Percentiles rank a stretch among this genome's conserved stretches.
Conservation (phyloP, 1,284 basidiomycete species). For the Cutaneotrichosporon cutaneum region DNA sequence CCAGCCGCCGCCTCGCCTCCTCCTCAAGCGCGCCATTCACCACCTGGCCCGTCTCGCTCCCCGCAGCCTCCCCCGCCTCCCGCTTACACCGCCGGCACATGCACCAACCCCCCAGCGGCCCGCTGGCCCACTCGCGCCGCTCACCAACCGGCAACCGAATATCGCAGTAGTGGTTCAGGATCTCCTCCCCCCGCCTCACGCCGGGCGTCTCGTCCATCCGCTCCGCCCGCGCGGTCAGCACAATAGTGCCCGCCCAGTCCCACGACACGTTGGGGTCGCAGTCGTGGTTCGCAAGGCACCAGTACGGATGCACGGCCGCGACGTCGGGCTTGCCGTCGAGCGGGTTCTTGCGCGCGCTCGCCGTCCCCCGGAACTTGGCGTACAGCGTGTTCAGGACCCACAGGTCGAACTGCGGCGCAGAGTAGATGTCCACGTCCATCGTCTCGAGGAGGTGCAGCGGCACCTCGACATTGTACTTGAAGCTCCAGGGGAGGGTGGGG, state of each 20-base stretch:
- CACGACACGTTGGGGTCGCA: slow-evolving; percentile 25
- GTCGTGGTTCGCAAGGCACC: slow-evolving; percentile 26
- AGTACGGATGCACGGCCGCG: slow-evolving; percentile 22
- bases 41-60: not conserved
- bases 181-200: slow-evolving; percentile 15
- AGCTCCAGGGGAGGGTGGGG: slow-evolving; percentile 17
- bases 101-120: slow-evolving; percentile 20
- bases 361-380: slow-evolving; percentile 23
- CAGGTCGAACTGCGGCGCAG: slow-evolving; percentile 14
- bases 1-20: not conserved
- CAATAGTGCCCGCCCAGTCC: slow-evolving; percentile 22
- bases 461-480: slow-evolving; percentile 23
- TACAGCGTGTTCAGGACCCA: slow-evolving; percentile 26
- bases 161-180: slow-evolving; percentile 26
- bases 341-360: slow-evolving; percentile 18
- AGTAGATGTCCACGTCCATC: slow-evolving; percentile 24
- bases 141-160: slow-evolving; percentile 18
- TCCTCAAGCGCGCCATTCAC: not conserved
- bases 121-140: slow-evolving; percentile 21
- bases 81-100: slow-evolving; percentile 15
- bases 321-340: slow-evolving; percentile 21
- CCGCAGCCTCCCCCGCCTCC: slow-evolving; percentile 1
- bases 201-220: slow-evolving; percentile 10
- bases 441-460: slow-evolving; percentile 21
- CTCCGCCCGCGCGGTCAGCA: slow-evolving; percentile 8